Percentiles rank a stretch among this genome's conserved stretches.
These are phyloP conservation scores for Arxiozyma bovina DNA, from an alignment of 1,139 yeast genomes.

Conservation along the genomic window DNA sequence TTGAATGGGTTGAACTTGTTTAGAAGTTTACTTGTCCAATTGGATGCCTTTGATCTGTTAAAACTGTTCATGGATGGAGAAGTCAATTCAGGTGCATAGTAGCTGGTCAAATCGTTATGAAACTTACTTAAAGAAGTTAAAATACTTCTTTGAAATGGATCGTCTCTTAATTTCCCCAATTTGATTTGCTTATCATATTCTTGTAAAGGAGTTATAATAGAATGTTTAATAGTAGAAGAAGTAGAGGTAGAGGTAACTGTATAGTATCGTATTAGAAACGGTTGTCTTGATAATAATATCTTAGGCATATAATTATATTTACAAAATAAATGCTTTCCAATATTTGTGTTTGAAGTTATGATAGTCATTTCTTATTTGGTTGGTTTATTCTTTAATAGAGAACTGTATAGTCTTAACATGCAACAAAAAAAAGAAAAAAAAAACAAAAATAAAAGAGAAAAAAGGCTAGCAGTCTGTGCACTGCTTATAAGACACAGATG, in stretches of 20 bases:
- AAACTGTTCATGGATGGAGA: neutral
- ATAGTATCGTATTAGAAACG: neutral
- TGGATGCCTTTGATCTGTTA: neutral
- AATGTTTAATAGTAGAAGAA: neutral
- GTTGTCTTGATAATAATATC: no score
- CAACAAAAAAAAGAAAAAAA: neutral
- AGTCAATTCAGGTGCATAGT: constrained; percentile 48
- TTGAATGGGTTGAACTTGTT: neutral
- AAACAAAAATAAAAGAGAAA: no score
- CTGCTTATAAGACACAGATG: no score
- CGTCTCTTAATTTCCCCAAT: constrained; percentile 48
- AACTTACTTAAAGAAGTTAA: constrained; percentile 46
- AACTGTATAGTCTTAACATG: neutral
- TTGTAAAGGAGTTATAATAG: constrained; percentile 40
- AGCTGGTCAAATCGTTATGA: constrained; percentile 40
- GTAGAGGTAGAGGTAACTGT: neutral
- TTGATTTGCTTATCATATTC: constrained; percentile 53
- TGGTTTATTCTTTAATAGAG: no score
- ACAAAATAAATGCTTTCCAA: no score
- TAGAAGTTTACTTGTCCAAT: neutral
- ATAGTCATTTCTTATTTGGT: neutral
- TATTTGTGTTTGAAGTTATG: neutral
- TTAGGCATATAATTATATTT: neutral
- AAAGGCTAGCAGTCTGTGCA: no score
- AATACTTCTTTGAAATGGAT: constrained; percentile 56